A percentile compares a stretch with the other conserved stretches of the same genome.
phyloP scores from a whole-genome alignment of 2,329 filamentous ascomycete species.

The Cladosporium halotolerans region DNA sequence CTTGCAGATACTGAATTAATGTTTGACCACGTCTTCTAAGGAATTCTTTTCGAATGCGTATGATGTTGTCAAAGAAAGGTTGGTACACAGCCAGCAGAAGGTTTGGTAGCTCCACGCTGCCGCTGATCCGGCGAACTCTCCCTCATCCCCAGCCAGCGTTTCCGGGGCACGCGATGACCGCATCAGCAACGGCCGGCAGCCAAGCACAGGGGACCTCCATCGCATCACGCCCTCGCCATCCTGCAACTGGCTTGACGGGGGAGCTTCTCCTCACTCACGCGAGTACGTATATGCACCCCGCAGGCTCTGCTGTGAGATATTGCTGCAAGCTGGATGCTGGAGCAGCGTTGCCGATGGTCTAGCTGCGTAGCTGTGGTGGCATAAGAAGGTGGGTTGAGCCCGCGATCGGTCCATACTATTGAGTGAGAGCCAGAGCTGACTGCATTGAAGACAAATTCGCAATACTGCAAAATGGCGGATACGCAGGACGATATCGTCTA shows the following conservation, averaged over 20 bases:
- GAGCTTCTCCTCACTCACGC: background rate
- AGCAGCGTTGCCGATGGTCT: slow-evolving; percentile 1
- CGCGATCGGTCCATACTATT: background rate
- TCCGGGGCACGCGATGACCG: too few relatives aligned
- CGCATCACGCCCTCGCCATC: too few relatives aligned
- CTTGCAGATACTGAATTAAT: background rate
- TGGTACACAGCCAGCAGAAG: too few relatives aligned
- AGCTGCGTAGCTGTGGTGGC: background rate
- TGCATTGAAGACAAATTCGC: background rate
- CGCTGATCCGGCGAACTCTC: too few relatives aligned
- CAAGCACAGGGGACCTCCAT: too few relatives aligned
- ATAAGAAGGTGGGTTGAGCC: slow-evolving; percentile 2
- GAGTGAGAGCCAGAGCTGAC: slow-evolving; percentile 2
- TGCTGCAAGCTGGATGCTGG: background rate
- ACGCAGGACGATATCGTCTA: slow-evolving; percentile 8
- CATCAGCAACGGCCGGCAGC: too few relatives aligned
- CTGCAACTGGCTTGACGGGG: background rate
- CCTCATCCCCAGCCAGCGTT: too few relatives aligned
- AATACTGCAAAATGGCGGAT: slow-evolving; percentile 2
- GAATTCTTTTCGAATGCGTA: too few relatives aligned
- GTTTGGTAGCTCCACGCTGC: too few relatives aligned
- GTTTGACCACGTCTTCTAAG: background rate
- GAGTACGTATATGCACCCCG: slow-evolving; percentile 12
- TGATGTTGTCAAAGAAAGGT: too few relatives aligned
- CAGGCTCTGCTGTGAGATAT: background rate